Evolutionary conservation across 148 eudicot species (phyloP).

Genomic region (Rhododendron ovatum): DNA sequence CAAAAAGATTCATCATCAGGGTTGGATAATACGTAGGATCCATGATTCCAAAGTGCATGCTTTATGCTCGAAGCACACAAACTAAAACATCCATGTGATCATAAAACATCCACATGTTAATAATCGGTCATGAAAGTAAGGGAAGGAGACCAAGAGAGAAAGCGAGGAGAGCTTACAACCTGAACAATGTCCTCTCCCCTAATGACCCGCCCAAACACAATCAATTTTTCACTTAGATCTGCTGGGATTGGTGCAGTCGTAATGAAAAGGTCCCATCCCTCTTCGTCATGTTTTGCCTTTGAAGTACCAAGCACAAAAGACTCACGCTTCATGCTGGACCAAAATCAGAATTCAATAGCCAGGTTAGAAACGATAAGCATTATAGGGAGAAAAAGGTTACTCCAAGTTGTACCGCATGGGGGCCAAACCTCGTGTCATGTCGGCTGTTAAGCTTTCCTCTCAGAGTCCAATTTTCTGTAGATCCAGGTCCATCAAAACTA

Average conservation of each 20-base stretch:
- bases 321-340: slow-evolving; percentile 81
- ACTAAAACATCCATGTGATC: not conserved
- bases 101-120: not conserved
- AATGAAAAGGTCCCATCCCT: slow-evolving; percentile 70
- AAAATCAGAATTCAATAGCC: not conserved
- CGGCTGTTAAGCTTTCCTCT: slow-evolving; percentile 74
- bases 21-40: not conserved
- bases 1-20: not conserved
- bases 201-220: slow-evolving; percentile 79
- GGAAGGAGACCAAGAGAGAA: not conserved
- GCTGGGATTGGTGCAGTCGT: slow-evolving; percentile 95
- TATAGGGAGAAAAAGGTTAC: not conserved
- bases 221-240: slow-evolving; percentile 77
- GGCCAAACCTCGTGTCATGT: slow-evolving; percentile 69
- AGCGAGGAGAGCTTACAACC: slow-evolving; percentile 31
- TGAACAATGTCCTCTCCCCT: slow-evolving; percentile 96
- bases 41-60: not conserved
- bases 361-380: not conserved
- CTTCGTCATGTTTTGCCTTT: slow-evolving; percentile 53
- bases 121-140: not conserved
- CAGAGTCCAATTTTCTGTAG: slow-evolving; percentile 76
- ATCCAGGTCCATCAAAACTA: slow-evolving; percentile 51
- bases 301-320: slow-evolving; percentile 97
- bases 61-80: not conserved
- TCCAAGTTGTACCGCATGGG: not conserved